A percentile compares a stretch with the other conserved stretches of the same genome.
Evolutionary conservation across 2,329 filamentous ascomycete species (phyloP).

Genomic region (Penicillium concentricum): DNA sequence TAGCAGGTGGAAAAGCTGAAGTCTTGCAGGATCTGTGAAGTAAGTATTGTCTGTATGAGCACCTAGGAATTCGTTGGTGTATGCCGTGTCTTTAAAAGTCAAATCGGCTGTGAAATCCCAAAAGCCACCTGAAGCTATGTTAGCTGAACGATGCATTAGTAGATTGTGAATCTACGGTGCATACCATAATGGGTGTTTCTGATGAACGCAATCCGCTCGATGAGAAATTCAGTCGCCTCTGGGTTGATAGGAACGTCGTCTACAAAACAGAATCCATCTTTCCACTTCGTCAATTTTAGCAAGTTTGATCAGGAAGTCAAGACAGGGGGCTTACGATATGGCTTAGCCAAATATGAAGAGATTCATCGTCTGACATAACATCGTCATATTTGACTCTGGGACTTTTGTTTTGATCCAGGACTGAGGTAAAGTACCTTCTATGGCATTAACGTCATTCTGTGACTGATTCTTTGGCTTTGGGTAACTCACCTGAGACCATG

Average conservation of each 20-base stretch:
- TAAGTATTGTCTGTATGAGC: constrained; percentile 96
- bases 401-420: constrained; percentile 31
- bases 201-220: constrained; percentile 82
- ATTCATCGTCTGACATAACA: constrained; percentile 58
- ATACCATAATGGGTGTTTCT: constrained; percentile 86
- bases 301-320: not conserved
- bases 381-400: constrained; percentile 62
- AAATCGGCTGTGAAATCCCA: constrained; percentile 90
- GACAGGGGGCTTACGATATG: constrained; percentile 51
- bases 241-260: constrained; percentile 67
- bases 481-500: not conserved
- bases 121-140: constrained; percentile 54
- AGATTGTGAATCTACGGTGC: not conserved
- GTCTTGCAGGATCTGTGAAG: constrained; percentile 85
- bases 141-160: not conserved
- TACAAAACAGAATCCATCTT: constrained; percentile 76
- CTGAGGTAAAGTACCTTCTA: constrained; percentile 15
- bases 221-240: constrained; percentile 68
- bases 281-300: constrained; percentile 49
- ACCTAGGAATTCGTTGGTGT: constrained; percentile 78
- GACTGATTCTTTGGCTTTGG: not conserved
- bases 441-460: not conserved
- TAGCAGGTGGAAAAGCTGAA: constrained; percentile 90
- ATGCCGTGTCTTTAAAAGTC: constrained; percentile 84
- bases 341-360: constrained; percentile 62